Evolutionary conservation across 169 alveolate species (phyloP).

Genomic region (Plasmodium inui): DNA sequence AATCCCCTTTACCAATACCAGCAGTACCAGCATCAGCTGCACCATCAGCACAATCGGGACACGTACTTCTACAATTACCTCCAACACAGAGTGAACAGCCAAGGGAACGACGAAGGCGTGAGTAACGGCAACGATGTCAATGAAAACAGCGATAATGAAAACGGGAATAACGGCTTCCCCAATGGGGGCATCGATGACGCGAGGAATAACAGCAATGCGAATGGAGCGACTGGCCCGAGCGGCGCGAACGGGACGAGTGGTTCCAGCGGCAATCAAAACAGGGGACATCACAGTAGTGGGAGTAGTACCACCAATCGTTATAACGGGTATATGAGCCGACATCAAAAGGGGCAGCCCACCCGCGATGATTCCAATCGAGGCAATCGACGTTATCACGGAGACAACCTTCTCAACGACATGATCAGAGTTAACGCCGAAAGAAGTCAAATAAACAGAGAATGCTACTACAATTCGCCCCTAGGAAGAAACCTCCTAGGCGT

Average conservation of each 20-base stretch:
- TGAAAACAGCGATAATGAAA: background rate
- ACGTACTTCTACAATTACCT: conserved; percentile 53
- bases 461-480: background rate
- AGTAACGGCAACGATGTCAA: background rate
- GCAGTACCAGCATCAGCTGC: background rate
- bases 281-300: background rate
- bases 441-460: background rate
- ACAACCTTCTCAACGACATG: background rate
- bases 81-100: background rate
- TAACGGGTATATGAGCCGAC: background rate
- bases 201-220: background rate
- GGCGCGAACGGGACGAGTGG: background rate
- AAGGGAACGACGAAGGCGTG: background rate
- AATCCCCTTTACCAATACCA: background rate
- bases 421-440: background rate
- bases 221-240: background rate
- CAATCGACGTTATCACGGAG: background rate
- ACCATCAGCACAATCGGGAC: conserved; percentile 7
- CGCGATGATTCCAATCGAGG: background rate
- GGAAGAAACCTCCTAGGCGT: background rate
- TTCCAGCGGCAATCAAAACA: background rate
- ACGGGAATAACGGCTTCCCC: background rate
- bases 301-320: background rate
- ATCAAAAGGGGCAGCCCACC: background rate
- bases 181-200: background rate